Evolutionary conservation across 2,329 filamentous ascomycete species (phyloP).

Genomic region (Aspergillus tamarii): DNA sequence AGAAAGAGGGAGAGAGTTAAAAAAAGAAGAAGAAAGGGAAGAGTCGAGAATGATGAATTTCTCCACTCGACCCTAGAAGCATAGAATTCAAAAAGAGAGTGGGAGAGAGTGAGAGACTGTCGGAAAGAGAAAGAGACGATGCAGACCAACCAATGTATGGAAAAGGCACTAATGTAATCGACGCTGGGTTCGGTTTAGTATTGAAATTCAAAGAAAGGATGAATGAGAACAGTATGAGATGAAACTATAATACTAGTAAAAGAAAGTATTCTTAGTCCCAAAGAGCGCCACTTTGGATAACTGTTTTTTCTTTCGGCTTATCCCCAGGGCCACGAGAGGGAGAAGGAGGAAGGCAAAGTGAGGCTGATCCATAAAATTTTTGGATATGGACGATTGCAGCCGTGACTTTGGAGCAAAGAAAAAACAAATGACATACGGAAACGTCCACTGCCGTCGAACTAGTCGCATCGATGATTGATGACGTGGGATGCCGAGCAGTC

Average conservation of each 20-base stretch:
- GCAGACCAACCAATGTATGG: constrained; percentile 17
- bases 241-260: constrained; percentile 1
- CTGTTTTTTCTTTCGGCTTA: neutral
- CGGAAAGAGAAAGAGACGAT: constrained; percentile 14
- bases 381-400: constrained; percentile 3
- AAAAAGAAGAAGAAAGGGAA: constrained; percentile 9
- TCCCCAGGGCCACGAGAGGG: neutral
- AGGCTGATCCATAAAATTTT: constrained; percentile 14
- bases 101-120: neutral
- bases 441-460: neutral
- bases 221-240: constrained; percentile 1
- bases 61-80: neutral
- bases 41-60: constrained; percentile 9
- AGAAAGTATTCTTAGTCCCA: neutral
- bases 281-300: neutral
- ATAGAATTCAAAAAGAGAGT: neutral
- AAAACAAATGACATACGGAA: neutral
- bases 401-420: neutral
- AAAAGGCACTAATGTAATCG: constrained; percentile 20
- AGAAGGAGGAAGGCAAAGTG: constrained; percentile 16
- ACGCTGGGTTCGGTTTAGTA: constrained; percentile 10
- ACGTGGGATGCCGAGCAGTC: constrained; percentile 13
- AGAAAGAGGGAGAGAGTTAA: neutral
- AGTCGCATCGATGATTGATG: constrained; percentile 5
- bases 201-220: neutral